Conservation (phyloP, 2,329 filamentous ascomycete genomes). For the Didymella pomorum region DNA sequence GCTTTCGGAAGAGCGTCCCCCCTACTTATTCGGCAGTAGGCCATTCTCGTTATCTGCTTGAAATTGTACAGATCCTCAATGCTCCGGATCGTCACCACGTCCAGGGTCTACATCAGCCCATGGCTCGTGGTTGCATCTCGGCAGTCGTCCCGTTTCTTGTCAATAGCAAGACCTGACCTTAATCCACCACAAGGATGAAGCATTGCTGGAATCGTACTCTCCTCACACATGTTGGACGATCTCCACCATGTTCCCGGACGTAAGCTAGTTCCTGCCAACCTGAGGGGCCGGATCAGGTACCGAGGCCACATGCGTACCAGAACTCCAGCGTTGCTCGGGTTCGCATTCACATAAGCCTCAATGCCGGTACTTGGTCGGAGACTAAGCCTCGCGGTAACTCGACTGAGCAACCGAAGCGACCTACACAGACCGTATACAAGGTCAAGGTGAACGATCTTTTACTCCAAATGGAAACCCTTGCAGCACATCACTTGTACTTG, state of each 20-base stretch:
- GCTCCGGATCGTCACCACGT: not conserved
- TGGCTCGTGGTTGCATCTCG: not conserved
- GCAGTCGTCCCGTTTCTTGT: not conserved
- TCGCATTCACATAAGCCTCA: conserved; percentile 2
- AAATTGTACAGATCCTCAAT: too few species aligned
- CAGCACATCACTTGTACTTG: conserved; percentile 1
- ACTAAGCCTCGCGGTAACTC: not conserved
- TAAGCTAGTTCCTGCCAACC: conserved; percentile 2
- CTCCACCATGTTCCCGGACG: not conserved
- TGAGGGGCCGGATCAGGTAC: conserved; percentile 3
- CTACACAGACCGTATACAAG: not conserved
- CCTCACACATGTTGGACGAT: not conserved
- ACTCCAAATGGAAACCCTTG: not conserved
- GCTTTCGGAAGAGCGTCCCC: not conserved
- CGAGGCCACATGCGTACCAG: conserved; percentile 1
- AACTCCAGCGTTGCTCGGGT: conserved; percentile 2
- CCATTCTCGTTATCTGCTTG: not conserved
- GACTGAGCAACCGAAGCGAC: conserved; percentile 5
- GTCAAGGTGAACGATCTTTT: not conserved
- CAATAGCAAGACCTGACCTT: not conserved
- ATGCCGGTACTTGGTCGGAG: not conserved
- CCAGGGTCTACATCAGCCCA: not conserved
- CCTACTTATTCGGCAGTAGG: too few species aligned
- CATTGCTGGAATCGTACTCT: not conserved
- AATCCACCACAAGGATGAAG: not conserved